These are phyloP conservation scores for Colletotrichum brevisporum DNA, from an alignment of 2,329 filamentous ascomycete genomes.

Conservation along the genomic window DNA sequence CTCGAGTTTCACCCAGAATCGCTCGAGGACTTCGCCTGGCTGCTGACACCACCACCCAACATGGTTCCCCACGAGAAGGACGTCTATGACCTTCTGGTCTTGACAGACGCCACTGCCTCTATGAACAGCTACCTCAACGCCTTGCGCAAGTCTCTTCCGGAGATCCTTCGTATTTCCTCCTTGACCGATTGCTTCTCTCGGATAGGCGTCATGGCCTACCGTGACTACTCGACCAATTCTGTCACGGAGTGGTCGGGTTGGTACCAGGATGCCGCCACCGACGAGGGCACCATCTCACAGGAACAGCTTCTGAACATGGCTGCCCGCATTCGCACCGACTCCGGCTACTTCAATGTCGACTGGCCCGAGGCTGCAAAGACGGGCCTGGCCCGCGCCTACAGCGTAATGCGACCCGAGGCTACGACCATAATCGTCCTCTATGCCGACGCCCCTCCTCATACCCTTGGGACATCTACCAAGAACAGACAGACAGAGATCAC, in stretches of 20 bases:
- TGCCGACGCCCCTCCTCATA: constrained; percentile 64
- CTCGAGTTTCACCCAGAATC: too few relatives aligned
- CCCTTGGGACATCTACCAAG: constrained; percentile 41
- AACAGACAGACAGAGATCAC: constrained; percentile 23
- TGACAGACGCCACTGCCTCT: constrained; percentile 62
- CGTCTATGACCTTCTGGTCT: constrained; percentile 60
- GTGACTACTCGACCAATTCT: constrained; percentile 57
- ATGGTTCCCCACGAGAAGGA: constrained; percentile 21
- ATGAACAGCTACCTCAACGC: constrained; percentile 60
- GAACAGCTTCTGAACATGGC: constrained; percentile 54
- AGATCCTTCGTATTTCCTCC: constrained; percentile 64
- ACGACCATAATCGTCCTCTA: constrained; percentile 65
- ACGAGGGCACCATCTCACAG: constrained; percentile 46
- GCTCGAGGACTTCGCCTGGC: too few relatives aligned
- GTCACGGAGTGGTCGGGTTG: constrained; percentile 64
- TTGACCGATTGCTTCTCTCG: constrained; percentile 64
- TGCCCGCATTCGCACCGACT: constrained; percentile 47
- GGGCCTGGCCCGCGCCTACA: constrained; percentile 61
- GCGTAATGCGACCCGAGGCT: constrained; percentile 61
- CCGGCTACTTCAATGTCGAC: constrained; percentile 53
- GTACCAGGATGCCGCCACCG: constrained; percentile 47
- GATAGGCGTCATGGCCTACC: constrained; percentile 65
- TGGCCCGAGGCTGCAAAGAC: constrained; percentile 65
- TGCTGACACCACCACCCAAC: background rate
- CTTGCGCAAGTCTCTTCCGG: constrained; percentile 61